Evolutionary conservation across 345 rosid species (phyloP).

Genomic region (Gynandropsis gynandra): DNA sequence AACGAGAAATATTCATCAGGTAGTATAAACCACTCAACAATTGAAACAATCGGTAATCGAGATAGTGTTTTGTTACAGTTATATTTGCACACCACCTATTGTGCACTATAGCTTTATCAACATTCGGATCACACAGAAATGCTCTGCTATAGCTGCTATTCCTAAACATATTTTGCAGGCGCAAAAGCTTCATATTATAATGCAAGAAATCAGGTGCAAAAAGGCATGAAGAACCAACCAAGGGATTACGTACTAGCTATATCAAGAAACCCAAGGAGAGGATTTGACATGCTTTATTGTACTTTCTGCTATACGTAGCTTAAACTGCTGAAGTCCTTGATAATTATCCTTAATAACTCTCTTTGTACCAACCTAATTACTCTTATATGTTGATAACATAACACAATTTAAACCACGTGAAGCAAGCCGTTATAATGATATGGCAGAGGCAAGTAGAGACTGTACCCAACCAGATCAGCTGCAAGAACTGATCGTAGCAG

Average conservation of each 20-base stretch:
- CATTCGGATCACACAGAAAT: neutral
- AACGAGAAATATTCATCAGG: neutral
- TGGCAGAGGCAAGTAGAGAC: slow-evolving; percentile 17
- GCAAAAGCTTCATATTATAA: too few relatives aligned
- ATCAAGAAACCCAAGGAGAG: neutral
- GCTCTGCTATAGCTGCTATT: too few relatives aligned
- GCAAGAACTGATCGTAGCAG: slow-evolving; percentile 93
- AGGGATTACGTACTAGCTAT: neutral
- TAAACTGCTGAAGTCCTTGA: neutral
- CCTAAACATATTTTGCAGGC: too few relatives aligned
- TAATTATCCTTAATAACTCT: neutral
- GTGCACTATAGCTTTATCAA: neutral
- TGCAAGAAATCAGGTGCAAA: neutral
- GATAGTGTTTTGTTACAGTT: neutral
- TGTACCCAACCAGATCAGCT: slow-evolving; percentile 97
- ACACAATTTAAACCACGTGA: slow-evolving; percentile 1
- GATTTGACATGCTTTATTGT: neutral
- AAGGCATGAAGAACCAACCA: neutral
- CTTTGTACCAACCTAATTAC: neutral
- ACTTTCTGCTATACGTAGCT: neutral
- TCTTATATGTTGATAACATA: neutral
- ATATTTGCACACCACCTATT: slow-evolving; percentile 3
- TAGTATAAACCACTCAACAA: slow-evolving; percentile 1
- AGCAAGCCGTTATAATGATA: slow-evolving; percentile 1
- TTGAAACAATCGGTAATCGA: neutral